These are phyloP conservation scores for Euphorbia lathyris DNA, from an alignment of 345 rosid species.

Conservation along the genomic window DNA sequence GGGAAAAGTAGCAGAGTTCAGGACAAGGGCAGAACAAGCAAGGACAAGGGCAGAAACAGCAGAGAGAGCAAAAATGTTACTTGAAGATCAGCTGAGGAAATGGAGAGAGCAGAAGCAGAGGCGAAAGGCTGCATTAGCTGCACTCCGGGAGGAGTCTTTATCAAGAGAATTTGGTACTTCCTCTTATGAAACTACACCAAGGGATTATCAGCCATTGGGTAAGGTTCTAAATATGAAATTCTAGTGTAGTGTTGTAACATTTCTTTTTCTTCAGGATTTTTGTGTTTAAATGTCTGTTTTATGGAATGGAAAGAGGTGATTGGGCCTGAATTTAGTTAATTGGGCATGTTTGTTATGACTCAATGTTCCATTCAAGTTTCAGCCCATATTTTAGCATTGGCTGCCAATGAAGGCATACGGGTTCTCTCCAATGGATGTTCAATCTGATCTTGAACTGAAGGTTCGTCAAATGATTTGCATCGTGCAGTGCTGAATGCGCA, in stretches of 20 bases:
- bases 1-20: conserved; percentile 35
- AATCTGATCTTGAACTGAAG: too few relatives aligned
- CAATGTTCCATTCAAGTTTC: too few relatives aligned
- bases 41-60: conserved; percentile 47
- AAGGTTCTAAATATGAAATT: conserved; percentile 49
- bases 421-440: too few relatives aligned
- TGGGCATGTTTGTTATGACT: too few relatives aligned
- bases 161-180: conserved; percentile 20
- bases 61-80: conserved; percentile 40
- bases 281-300: too few relatives aligned
- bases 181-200: conserved; percentile 9
- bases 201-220: conserved; percentile 35
- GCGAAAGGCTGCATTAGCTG: conserved; percentile 43
- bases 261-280: too few relatives aligned
- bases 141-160: conserved; percentile 36
- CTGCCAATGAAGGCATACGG: too few relatives aligned
- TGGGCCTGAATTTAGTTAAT: too few relatives aligned
- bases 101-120: conserved; percentile 42
- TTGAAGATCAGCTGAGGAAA: conserved; percentile 42
- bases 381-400: too few relatives aligned
- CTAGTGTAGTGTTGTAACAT: conserved; percentile 27
- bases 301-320: too few relatives aligned
- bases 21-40: conserved; percentile 50
- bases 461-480: too few relatives aligned
- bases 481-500: too few relatives aligned